Evolutionary conservation across 139 green algal genomes (phyloP).

Genomic region (Choricystis sp.): DNA sequence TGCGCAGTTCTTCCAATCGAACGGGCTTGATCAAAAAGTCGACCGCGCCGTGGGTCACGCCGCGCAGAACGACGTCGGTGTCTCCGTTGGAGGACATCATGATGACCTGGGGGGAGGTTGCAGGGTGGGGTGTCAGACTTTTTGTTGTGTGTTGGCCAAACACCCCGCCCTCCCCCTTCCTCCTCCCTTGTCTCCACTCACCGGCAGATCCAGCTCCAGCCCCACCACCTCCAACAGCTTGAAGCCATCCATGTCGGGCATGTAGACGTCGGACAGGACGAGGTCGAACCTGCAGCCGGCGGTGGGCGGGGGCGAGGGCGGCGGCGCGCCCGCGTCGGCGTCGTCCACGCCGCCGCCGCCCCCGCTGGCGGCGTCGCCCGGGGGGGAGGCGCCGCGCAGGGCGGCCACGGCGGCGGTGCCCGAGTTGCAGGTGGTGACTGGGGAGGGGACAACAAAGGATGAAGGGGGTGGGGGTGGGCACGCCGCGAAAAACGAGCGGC

Average conservation of each 20-base stretch:
- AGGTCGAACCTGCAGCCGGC: conserved; percentile 56
- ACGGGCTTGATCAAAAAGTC: conserved; percentile 98
- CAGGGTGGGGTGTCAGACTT: background rate
- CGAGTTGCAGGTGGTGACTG: conserved; percentile 33
- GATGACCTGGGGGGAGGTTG: conserved; percentile 21
- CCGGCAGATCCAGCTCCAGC: conserved; percentile 82
- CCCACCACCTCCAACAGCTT: conserved; percentile 80
- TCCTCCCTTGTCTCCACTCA: conserved; percentile 69
- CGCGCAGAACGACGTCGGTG: conserved; percentile 71
- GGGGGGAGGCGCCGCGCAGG: too few relatives aligned
- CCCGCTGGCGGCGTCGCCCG: too few relatives aligned
- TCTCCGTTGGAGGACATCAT: conserved; percentile 94
- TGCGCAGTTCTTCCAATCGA: conserved; percentile 83
- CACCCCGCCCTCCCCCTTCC: background rate
- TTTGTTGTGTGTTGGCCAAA: background rate
- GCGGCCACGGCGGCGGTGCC: conserved; percentile 38
- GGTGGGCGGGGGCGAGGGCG: background rate
- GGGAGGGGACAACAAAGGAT: background rate
- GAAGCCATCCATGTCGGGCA: conserved; percentile 97
- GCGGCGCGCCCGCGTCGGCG: too few relatives aligned
- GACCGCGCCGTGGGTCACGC: conserved; percentile 86
- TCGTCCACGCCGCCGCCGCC: background rate
- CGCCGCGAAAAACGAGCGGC: too few relatives aligned
- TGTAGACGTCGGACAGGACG: conserved; percentile 92
- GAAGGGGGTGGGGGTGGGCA: too few relatives aligned